Base-by-base conservation (phyloP, 2,329 filamentous ascomycete genomes). In the Hymenoscyphus infarciens region DNA sequence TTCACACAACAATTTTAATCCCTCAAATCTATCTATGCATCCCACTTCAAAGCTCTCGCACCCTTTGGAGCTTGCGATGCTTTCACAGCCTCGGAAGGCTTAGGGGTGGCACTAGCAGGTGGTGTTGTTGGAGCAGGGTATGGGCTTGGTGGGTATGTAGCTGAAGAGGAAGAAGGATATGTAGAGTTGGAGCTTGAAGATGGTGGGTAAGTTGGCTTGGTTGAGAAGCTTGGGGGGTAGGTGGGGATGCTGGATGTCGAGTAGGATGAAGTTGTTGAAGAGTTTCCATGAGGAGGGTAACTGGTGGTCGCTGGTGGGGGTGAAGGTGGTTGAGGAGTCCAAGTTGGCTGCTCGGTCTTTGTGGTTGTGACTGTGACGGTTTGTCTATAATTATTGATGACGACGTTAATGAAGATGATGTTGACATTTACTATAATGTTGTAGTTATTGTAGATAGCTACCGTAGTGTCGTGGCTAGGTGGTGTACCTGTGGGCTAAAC, bases 291-390 rank as follows among this genome's bases (percentile, higher is more conserved):
- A 52, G 54, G 39, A 45, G 19, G 39, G 27, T 59, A 49, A 27
- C 33, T 53, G 29, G 39, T 15, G 16, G 58, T 60, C 22, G 35
- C 16, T 33, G 61, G 61, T 31, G 54, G 58, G 10, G 60, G 56
- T 35, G 58, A 54, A 6, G 39, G 53, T n/a, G 58, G 55, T 4
- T 19, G n/a, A 27, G 61, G 61, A 25, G 61, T 63, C 15, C 25
- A 63, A n/a, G 61, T 60, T 57, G 57, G 57, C 8, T 42, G 11
- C 13, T 61, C 61, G 22, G 42, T 63, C 58, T 60, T 60, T 4
- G 61, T 63, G 5, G 13, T 61, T 11, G 54, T 63, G 6, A 63
- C 38, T 35, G 53, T 60, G 3, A 29, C 38, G 10, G 61, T 56
- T 8, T 52, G 29, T 13, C 61, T 57, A 33, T 55, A 55, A 11